Evolutionary conservation across 306 rosid genomes (phyloP), one percentile per base, ranked within the genome.

Genomic region (Comarum palustre): DNA sequence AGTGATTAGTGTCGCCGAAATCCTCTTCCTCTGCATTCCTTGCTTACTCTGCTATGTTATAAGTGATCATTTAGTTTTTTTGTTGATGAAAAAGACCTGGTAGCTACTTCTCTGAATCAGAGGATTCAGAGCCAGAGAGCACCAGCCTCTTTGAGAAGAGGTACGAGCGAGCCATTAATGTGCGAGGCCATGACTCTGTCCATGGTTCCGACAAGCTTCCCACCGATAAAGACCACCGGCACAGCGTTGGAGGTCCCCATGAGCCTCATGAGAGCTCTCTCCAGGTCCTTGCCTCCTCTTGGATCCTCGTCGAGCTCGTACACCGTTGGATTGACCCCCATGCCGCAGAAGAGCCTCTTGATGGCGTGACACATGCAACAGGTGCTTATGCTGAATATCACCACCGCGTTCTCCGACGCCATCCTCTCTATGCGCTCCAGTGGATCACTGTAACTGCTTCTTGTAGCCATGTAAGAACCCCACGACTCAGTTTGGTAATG

Each of bases 351-450:
- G 4, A 93, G 90, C 46, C 87, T 77, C 86, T 93, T 93, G 69
- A 93, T 84, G 46, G 98, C 96, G 73, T 90, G 96, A 71, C 98
- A 93, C 98, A 93, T 93, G 83, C 96, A 90, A 13, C 98, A 89
- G 24, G 83, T 81, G 57, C 92, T 90, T 1, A 79, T 34, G 77
- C 93, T 93, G 88, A 93, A 90, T 48, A 93, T 88, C 19, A 93
- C 97, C 79, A 93, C 97, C 2, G 96, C 96, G 75, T 80, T 90
- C 74, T 93, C 88, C 10, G 96, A 80, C 0, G 89, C 98, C 77
- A 90, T 4, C 73, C 86, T 77, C 85, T 74, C 85, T 63, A 93
- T 84, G 61, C 81, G 81, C 74, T 84, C 90, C 79, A 87, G 39
- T 4, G 83, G 77, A 22, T 86, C 86, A 17, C 17, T 17, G 16